phyloP scores from a whole-genome alignment of 179 eudicot species.

The Beta corolliflora region DNA sequence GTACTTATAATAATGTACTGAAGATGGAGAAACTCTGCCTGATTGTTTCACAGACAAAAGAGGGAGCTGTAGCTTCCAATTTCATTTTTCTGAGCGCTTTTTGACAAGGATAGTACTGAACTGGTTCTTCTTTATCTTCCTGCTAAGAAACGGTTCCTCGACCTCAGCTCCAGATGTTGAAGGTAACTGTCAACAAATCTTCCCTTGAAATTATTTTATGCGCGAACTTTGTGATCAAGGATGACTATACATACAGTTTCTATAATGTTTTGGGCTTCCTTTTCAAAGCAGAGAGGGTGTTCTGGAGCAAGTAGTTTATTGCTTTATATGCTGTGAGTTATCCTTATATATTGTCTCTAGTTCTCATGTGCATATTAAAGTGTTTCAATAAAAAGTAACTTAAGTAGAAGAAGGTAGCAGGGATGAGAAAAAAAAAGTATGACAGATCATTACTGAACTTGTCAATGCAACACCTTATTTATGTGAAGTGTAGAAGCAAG shows the following conservation, averaged over 20 bases:
- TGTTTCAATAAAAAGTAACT: not conserved
- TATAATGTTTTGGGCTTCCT: not conserved
- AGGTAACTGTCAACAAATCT: conserved; percentile 43
- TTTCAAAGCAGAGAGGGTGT: not conserved
- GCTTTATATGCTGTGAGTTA: not conserved
- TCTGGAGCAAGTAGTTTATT: not conserved
- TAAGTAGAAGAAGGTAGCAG: not conserved
- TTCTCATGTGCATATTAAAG: not conserved
- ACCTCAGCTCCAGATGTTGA: conserved; percentile 62
- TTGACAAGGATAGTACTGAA: conserved; percentile 33
- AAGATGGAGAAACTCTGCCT: conserved; percentile 13
- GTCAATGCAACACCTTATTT: not conserved
- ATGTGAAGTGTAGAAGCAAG: not conserved
- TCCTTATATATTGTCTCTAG: not conserved
- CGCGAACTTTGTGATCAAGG: not conserved
- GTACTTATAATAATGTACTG: conserved; percentile 1
- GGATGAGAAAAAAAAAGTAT: not conserved
- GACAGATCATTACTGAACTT: not conserved
- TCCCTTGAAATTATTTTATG: conserved; percentile 4
- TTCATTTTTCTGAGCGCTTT: conserved; percentile 20
- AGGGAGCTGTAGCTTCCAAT: conserved; percentile 23
- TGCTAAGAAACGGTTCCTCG: conserved; percentile 46
- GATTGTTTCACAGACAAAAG: conserved; percentile 27
- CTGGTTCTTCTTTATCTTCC: conserved; percentile 40
- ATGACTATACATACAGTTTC: not conserved